phyloP scores from a whole-genome alignment of 2,329 filamentous ascomycete genomes.

The Colletotrichum caudatum region DNA sequence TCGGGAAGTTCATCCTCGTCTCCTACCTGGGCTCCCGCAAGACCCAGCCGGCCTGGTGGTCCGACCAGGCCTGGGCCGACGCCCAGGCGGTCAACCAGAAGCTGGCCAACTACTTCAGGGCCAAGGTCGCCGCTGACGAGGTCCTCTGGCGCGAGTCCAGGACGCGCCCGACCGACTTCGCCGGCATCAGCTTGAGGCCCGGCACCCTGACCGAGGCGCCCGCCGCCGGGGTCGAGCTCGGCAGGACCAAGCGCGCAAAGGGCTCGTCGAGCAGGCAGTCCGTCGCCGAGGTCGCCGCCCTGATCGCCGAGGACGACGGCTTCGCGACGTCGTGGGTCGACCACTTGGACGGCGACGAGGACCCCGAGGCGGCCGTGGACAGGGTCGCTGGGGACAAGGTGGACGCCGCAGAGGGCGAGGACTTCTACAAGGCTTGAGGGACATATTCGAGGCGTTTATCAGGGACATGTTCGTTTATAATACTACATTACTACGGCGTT shows the following conservation, averaged over 20 bases:
- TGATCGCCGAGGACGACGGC: constrained; percentile 63
- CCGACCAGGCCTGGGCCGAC: constrained; percentile 61
- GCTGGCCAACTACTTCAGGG: constrained; percentile 68
- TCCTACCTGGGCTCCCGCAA: constrained; percentile 70
- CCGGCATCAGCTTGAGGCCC: constrained; percentile 66
- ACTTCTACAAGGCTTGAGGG: constrained; percentile 46
- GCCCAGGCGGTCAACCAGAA: constrained; percentile 58
- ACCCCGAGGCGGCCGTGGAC: constrained; percentile 60
- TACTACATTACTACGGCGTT: constrained; percentile 29
- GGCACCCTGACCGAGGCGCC: constrained; percentile 62
- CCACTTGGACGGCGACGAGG: constrained; percentile 65
- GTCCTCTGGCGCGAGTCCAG: constrained; percentile 62
- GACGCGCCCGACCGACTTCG: constrained; percentile 54
- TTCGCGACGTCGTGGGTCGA: constrained; percentile 67
- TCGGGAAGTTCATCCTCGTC: constrained; percentile 74
- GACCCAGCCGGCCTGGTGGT: constrained; percentile 67
- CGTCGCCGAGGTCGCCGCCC: constrained; percentile 69
- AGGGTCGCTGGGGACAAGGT: constrained; percentile 63
- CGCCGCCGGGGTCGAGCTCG: constrained; percentile 61
- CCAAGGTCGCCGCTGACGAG: constrained; percentile 72
- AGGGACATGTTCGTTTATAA: constrained; percentile 19
- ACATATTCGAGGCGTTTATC: not conserved
- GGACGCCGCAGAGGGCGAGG: constrained; percentile 66
- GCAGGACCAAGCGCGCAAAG: constrained; percentile 54
- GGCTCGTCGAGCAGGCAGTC: constrained; percentile 66